Conservation (phyloP, 352 stramenopile genomes). For the Phytophthora foliorum region DNA sequence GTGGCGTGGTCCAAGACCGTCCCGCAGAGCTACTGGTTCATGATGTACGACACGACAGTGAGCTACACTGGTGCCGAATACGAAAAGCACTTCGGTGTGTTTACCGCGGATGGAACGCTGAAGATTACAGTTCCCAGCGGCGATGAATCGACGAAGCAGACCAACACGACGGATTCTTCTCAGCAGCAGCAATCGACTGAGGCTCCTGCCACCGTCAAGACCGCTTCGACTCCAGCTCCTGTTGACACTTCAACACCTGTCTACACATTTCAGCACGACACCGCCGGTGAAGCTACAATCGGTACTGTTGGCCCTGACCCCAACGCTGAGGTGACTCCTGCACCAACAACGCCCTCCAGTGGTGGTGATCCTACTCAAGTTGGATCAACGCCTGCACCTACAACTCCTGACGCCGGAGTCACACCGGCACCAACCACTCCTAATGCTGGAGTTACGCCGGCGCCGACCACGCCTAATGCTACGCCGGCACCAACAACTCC, state of each 20-base stretch:
- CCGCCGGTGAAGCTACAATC: constrained; percentile 16
- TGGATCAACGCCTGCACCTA: not conserved
- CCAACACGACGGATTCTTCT: constrained; percentile 22
- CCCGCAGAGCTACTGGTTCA: constrained; percentile 65
- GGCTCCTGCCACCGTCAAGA: constrained; percentile 13
- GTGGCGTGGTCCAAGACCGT: constrained; percentile 46
- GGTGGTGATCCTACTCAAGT: constrained; percentile 3
- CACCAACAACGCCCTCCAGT: not conserved
- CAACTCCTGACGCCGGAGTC: constrained; percentile 1
- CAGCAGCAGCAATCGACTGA: constrained; percentile 9
- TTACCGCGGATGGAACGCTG: constrained; percentile 41
- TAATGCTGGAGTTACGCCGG: not conserved
- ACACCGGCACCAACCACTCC: not conserved
- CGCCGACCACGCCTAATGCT: not conserved
- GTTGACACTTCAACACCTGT: constrained; percentile 11
- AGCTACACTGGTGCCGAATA: constrained; percentile 59
- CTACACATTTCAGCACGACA: constrained; percentile 30
- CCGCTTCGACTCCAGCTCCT: not conserved
- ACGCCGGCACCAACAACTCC: constrained; percentile 8
- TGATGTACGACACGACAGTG: constrained; percentile 72
- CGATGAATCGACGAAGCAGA: constrained; percentile 10
- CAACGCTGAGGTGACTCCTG: not conserved
- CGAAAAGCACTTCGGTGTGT: constrained; percentile 76
- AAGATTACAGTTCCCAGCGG: constrained; percentile 51
- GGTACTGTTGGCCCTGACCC: constrained; percentile 27